Base-by-base conservation (phyloP, 805 yeast species). In the Pichia deserticola region DNA sequence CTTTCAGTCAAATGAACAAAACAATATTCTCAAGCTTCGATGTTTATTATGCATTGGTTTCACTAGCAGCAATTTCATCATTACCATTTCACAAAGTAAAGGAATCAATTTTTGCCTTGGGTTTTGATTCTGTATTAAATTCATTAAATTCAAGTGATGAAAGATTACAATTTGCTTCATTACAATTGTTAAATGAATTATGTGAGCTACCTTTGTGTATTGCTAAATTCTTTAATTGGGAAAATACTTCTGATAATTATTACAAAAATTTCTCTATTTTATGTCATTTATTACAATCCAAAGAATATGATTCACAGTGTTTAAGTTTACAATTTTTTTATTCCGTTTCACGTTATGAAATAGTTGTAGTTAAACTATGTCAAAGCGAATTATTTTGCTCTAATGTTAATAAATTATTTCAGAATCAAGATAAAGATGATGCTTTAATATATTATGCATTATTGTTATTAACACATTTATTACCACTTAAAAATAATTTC, bases 151-250 rank as follows among this genome's bases (percentile, higher is more conserved):
- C 70, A 10, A 51, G 66, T 1, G 69, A 77, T 45, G 64, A 67
- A 2, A 66, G 65, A 33, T 63, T 79, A 12, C 80, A 76, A 49
- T 62, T 65, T 43, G 72, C 77, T 2, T 51, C 74, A 1, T 68
- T 82, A 67, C 81, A 79, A 53, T 63, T 77, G 40, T 54, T 79
- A 7, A 68, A 76, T 11, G 78, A 78, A 57, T 57, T 79, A 36
- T 67, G 74, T 4, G 53, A 60, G 11, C 54, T 60, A 12, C 74
- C 74, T 1, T 28, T 57, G 7, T 65, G 72, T 49, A 63, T 79
- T 35, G 81, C 78, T 1, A 77, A 78, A 52, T 75, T 84, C 56
- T 85, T 85, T 68, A 80, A 83, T 56, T 69, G 78, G 71, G 40
- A 40, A 7, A 15, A 35, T 13, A 75, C 68, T 10, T 61, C 62